A percentile compares a stretch with the other conserved stretches of the same genome.
These are phyloP conservation scores for Sinapis alba DNA, from an alignment of 441 rosid species.

Conservation along the genomic window DNA sequence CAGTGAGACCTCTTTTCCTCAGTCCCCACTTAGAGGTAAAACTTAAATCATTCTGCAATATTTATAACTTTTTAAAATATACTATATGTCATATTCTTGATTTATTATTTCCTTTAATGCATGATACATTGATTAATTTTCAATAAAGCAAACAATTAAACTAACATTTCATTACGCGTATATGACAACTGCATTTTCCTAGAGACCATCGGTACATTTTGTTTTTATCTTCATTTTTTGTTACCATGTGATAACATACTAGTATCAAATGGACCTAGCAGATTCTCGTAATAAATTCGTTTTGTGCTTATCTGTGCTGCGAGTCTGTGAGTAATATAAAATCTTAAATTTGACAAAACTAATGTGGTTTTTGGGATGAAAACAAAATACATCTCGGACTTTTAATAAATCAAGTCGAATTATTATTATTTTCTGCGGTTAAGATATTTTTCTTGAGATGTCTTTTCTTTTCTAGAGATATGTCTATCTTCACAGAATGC, in stretches of 20 bases:
- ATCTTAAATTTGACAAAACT: slow-evolving; percentile 17
- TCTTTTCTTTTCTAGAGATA: background rate
- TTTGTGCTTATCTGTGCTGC: slow-evolving; percentile 29
- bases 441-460: background rate
- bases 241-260: slow-evolving; percentile 20
- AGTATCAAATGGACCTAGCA: slow-evolving; percentile 35
- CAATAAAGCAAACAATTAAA: background rate
- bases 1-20: slow-evolving; percentile 43
- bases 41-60: background rate
- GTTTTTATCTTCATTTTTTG: slow-evolving; percentile 32
- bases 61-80: background rate
- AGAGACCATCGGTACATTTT: slow-evolving; percentile 30
- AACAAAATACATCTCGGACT: slow-evolving; percentile 16
- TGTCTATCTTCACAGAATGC: background rate
- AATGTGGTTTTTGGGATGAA: background rate
- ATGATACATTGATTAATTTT: slow-evolving; percentile 5
- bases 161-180: slow-evolving; percentile 2
- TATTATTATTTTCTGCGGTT: background rate
- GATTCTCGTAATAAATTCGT: slow-evolving; percentile 31
- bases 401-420: background rate
- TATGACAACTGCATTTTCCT: slow-evolving; percentile 21
- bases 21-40: slow-evolving; percentile 75
- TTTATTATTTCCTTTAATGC: slow-evolving; percentile 9
- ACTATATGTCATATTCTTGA: slow-evolving; percentile 9
- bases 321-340: slow-evolving; percentile 1